These are phyloP conservation scores for Ramaria sp. DNA, from an alignment of 768 basidiomycete genomes.

Conservation along the genomic window DNA sequence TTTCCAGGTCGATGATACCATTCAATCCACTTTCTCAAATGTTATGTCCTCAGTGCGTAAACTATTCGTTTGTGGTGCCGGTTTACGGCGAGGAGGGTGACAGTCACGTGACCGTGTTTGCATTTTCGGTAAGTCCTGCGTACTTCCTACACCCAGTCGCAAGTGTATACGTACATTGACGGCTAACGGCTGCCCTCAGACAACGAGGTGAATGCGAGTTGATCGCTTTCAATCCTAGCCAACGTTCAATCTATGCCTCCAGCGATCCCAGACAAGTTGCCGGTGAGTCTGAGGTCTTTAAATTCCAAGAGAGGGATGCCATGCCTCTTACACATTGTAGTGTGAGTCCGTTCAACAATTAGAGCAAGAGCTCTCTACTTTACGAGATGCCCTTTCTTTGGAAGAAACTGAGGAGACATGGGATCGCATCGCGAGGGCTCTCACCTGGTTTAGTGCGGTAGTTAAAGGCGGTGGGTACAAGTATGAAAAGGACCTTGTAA, in stretches of 20 bases:
- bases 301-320: neutral
- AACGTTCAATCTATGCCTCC: slow-evolving; percentile 1
- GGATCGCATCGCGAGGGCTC: slow-evolving; percentile 49
- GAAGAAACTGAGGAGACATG: slow-evolving; percentile 73
- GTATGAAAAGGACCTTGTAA: slow-evolving; percentile 38
- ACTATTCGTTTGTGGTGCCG: no score
- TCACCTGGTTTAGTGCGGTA: slow-evolving; percentile 35
- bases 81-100: no score
- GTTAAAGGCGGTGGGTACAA: slow-evolving; percentile 44
- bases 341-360: slow-evolving; percentile 21
- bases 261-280: slow-evolving; percentile 6
- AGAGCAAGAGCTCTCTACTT: slow-evolving; percentile 29
- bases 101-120: no score
- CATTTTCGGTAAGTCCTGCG: no score
- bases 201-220: neutral
- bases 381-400: slow-evolving; percentile 31
- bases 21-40: no score
- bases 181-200: no score
- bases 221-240: neutral
- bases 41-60: no score
- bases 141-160: no score
- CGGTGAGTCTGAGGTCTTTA: neutral
- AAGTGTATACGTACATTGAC: no score
- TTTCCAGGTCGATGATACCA: no score
- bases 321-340: slow-evolving; percentile 15